Conservation (phyloP, 345 rosid species). For the Bruguiera sexangula region DNA sequence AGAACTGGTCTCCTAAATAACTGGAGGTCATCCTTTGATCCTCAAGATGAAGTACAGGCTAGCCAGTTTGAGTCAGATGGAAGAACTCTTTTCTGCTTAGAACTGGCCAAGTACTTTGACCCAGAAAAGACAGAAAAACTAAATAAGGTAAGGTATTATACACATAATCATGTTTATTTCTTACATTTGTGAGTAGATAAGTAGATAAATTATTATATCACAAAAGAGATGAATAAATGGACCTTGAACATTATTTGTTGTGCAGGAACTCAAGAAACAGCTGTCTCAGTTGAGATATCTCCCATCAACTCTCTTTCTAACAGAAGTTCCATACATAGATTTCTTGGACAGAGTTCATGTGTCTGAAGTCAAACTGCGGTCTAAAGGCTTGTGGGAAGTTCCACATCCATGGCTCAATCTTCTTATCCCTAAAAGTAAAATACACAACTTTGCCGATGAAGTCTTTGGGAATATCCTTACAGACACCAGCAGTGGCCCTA, state of each 20-base stretch:
- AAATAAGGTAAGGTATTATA: constrained; percentile 48
- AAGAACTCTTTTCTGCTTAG: constrained; percentile 75
- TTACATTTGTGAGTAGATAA: background rate
- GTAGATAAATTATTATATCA: constrained; percentile 1
- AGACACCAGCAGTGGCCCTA: constrained; percentile 89
- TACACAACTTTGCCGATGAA: constrained; percentile 57
- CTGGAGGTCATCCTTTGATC: constrained; percentile 84
- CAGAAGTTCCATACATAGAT: constrained; percentile 72
- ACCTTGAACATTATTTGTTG: constrained; percentile 5
- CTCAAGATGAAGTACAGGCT: constrained; percentile 76
- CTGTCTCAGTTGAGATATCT: constrained; percentile 63
- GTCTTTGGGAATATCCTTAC: constrained; percentile 76
- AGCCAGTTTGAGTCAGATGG: constrained; percentile 74
- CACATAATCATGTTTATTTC: constrained; percentile 12
- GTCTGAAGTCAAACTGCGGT: constrained; percentile 72
- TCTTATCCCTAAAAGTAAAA: constrained; percentile 71
- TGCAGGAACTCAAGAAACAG: constrained; percentile 63
- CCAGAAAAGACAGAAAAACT: constrained; percentile 33
- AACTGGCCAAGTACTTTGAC: constrained; percentile 74
- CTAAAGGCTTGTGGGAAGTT: constrained; percentile 94
- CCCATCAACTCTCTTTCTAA: constrained; percentile 60
- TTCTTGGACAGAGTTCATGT: constrained; percentile 91
- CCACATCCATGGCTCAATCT: constrained; percentile 99
- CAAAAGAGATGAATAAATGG: constrained; percentile 2
- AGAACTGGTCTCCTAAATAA: constrained; percentile 72